Evolutionary conservation across 495 filamentous ascomycete species (phyloP).

Genomic region (Pyrenula massariospora): DNA sequence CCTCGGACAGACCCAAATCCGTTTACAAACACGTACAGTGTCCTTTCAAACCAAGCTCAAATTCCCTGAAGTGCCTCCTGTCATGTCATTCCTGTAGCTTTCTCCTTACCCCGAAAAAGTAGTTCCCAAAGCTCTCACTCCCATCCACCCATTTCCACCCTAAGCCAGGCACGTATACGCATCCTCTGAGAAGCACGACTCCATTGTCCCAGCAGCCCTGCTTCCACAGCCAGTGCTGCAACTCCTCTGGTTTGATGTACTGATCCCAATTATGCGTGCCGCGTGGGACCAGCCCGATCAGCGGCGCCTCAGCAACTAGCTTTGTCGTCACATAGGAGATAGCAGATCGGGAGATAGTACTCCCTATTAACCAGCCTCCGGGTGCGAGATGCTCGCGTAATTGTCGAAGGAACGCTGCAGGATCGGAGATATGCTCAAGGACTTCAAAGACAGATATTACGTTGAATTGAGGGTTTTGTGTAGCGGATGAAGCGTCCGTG

Average conservation of each 20-base stretch:
- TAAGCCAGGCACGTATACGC: constrained; percentile 33
- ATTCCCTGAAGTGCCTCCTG: neutral
- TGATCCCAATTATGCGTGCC: constrained; percentile 95
- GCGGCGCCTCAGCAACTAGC: constrained; percentile 67
- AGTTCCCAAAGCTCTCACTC: constrained; percentile 85
- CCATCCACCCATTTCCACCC: constrained; percentile 81
- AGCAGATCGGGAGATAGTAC: constrained; percentile 82
- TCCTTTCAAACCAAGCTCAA: too few relatives aligned
- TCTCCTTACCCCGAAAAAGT: constrained; percentile 84
- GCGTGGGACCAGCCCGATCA: constrained; percentile 74
- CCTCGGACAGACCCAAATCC: too few relatives aligned
- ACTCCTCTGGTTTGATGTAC: constrained; percentile 80
- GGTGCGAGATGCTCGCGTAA: constrained; percentile 67
- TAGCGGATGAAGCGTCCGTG: neutral
- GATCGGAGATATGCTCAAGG: constrained; percentile 74
- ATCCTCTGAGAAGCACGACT: neutral
- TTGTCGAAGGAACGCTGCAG: constrained; percentile 54
- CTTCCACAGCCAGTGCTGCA: neutral
- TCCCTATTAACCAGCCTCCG: constrained; percentile 84
- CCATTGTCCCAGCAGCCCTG: neutral
- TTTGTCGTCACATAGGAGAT: constrained; percentile 86
- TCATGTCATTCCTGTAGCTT: constrained; percentile 12
- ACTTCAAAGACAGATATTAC: constrained; percentile 87
- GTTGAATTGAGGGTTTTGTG: constrained; percentile 37
- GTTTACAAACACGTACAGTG: too few relatives aligned